A percentile compares a stretch with the other conserved stretches of the same genome.
These are phyloP conservation scores for Raphanus raphanistrum DNA, from an alignment of 345 rosid species.

Conservation along the genomic window DNA sequence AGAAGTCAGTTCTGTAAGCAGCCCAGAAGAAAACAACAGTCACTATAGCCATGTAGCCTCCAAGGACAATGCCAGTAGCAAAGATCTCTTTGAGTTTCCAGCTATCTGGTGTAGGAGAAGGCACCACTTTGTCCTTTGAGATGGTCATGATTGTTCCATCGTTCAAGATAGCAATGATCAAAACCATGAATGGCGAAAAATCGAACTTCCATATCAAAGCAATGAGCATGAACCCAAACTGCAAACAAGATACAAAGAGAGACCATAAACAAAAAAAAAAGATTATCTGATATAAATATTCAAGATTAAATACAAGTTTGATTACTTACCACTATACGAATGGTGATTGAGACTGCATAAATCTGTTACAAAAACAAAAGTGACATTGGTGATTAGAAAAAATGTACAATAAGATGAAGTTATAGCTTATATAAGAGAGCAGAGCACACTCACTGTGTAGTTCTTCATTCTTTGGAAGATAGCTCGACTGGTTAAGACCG, in stretches of 20 bases:
- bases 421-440: not conserved
- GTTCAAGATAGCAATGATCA: slow-evolving; percentile 89
- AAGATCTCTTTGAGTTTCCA: slow-evolving; percentile 94
- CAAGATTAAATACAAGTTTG: slow-evolving; percentile 1
- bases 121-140: slow-evolving; percentile 90
- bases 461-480: slow-evolving; percentile 67
- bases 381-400: not conserved
- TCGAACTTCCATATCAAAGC: slow-evolving; percentile 86
- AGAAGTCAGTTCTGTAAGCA: slow-evolving; percentile 62
- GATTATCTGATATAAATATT: not conserved
- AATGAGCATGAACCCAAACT: slow-evolving; percentile 88
- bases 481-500: slow-evolving; percentile 62
- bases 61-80: slow-evolving; percentile 82
- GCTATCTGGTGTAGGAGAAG: slow-evolving; percentile 93
- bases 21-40: slow-evolving; percentile 88
- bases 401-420: not conserved
- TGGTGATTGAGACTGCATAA: slow-evolving; percentile 66
- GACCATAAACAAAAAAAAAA: not conserved
- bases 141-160: slow-evolving; percentile 98
- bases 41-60: slow-evolving; percentile 79
- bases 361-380: slow-evolving; percentile 38
- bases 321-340: slow-evolving; percentile 61
- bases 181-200: slow-evolving; percentile 95
- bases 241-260: slow-evolving; percentile 16
- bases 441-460: slow-evolving; percentile 43